These are phyloP conservation scores for Acanthamoeba quina DNA, from an alignment of 208 protist genomes.

Conservation along the genomic window DNA sequence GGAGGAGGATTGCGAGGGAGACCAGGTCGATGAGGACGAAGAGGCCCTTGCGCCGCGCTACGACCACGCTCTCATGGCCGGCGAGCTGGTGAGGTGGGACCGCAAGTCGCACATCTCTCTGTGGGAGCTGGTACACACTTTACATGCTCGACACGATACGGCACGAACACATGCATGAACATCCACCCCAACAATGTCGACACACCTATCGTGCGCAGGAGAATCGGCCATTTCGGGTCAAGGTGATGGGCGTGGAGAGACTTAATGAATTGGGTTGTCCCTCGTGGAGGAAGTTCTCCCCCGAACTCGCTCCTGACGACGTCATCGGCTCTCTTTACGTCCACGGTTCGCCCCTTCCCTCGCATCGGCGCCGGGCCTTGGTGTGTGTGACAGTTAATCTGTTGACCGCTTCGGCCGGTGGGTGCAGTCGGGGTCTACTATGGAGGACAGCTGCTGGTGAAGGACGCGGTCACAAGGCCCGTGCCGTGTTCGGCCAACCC, in stretches of 20 bases:
- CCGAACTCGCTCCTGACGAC: neutral
- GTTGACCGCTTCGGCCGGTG: neutral
- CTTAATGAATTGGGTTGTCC: neutral
- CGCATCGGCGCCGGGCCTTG: neutral
- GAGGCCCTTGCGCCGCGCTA: neutral
- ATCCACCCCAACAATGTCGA: neutral
- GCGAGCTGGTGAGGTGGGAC: neutral
- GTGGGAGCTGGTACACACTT: neutral
- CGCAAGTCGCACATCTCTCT: slow-evolving; percentile 17
- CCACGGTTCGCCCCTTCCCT: neutral
- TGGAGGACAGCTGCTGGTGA: neutral
- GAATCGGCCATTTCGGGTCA: neutral
- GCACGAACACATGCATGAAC: too few relatives aligned
- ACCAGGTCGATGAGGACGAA: neutral
- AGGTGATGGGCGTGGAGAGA: neutral
- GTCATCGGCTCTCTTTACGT: neutral
- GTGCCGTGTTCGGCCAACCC: slow-evolving; percentile 24
- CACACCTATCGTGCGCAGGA: neutral
- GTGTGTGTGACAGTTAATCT: neutral
- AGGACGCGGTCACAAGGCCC: neutral
- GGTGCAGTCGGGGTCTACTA: neutral
- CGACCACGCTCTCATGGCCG: neutral
- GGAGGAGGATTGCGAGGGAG: neutral
- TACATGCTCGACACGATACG: too few relatives aligned
- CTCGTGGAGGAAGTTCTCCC: neutral